Base-by-base conservation (phyloP, 2,329 filamentous ascomycete species). In the Monosporascus sp. region DNA sequence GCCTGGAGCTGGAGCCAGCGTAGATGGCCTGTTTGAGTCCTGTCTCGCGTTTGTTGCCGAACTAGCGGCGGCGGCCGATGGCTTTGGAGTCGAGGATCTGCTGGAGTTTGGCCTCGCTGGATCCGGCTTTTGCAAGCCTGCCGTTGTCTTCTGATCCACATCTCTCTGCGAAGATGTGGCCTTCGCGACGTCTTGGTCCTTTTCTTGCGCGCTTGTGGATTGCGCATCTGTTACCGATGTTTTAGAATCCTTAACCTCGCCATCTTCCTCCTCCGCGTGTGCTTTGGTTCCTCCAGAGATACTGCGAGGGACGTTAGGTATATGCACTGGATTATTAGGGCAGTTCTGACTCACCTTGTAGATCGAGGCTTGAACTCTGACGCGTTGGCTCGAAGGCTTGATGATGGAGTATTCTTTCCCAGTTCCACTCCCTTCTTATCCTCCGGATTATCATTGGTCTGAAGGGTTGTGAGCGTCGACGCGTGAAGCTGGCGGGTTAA, bases 241-340 rank as follows among this genome's bases (percentile, higher is more conserved):
- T 45, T 74, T 83, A 36, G 73, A 75, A 61, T 89, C 87, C 57
- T 84, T 81, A 24, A 89, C 86, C 66, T 90, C 87, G 20, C 87
- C 87, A 63, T 90, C 87, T 66, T 90, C 87, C 50, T 82, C 81
- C 56, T 86, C 83, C 1, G 68, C 67, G 14, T 68, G 57, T 54
- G 68, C 51, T 53, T 70, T 65, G n/a, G 65, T 58, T 48, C 72
- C 67, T 25, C 55, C 57, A 15, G 62, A 48, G 38, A 54, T 52
- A 52, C 61, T 65, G 50, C 56, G 36, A 50, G n/a, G 17, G 50
- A 54, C 55, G 62, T 49, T 35, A 59, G 55, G 52, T 5, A 46
- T 48, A 52, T 50, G 53, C 49, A 47, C 18, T 35, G 31, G n/a
- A 17, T 35, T 15, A 24, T 41, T 44, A 35, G 24, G 48, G 11